These are phyloP conservation scores for Candida gigantensis DNA, from an alignment of 1,139 yeast species.

Conservation along the genomic window DNA sequence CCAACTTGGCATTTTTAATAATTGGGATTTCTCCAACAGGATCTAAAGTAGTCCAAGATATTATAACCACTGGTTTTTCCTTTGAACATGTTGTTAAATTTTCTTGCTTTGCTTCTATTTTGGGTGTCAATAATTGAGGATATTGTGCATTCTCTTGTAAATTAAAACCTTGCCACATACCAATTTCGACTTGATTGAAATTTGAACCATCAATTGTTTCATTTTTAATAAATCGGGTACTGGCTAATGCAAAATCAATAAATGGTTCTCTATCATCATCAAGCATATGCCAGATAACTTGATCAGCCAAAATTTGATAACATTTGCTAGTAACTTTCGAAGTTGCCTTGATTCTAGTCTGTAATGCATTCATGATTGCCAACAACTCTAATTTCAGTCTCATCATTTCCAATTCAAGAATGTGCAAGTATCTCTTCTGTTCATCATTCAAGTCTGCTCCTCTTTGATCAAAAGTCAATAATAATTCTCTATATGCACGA, in stretches of 20 bases:
- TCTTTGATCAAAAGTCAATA: slow-evolving; percentile 43
- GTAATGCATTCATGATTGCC: slow-evolving; percentile 67
- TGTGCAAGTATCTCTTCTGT: slow-evolving; percentile 32
- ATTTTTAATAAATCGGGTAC: slow-evolving; percentile 58
- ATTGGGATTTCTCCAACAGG: slow-evolving; percentile 88
- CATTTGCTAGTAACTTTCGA: slow-evolving; percentile 26
- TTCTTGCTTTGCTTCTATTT: slow-evolving; percentile 18
- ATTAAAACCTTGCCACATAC: slow-evolving; percentile 72
- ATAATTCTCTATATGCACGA: slow-evolving; percentile 42
- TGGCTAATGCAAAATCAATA: slow-evolving; percentile 69
- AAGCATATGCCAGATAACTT: slow-evolving; percentile 70
- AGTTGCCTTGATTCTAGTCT: slow-evolving; percentile 36
- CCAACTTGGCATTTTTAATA: slow-evolving; percentile 46
- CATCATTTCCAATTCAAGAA: slow-evolving; percentile 59
- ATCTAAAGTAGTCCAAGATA: slow-evolving; percentile 72
- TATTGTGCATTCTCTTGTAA: slow-evolving; percentile 59
- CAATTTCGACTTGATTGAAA: slow-evolving; percentile 58
- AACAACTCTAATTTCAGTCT: slow-evolving; percentile 58
- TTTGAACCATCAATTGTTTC: slow-evolving; percentile 59
- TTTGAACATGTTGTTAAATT: slow-evolving; percentile 9
- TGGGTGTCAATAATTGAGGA: slow-evolving; percentile 73
- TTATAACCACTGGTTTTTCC: slow-evolving; percentile 44
- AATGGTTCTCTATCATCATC: slow-evolving; percentile 63
- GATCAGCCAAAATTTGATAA: slow-evolving; percentile 54
- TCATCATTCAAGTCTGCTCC: slow-evolving; percentile 23